Conservation (phyloP, 176 grass and related monocot species). For the Cenchrus purpureus region DNA sequence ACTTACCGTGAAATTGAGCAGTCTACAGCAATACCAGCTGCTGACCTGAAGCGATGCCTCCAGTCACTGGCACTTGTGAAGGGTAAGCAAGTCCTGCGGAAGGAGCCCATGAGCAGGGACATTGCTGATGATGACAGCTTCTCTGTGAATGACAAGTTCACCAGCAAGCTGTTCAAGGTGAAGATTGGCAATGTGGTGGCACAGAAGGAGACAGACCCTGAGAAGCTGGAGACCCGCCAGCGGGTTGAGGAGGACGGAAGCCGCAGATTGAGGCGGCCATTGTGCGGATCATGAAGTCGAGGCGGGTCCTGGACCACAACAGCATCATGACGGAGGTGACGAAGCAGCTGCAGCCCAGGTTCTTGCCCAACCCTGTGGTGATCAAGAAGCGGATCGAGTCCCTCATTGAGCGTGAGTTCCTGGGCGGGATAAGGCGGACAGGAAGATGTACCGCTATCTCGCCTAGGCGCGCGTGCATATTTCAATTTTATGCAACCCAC, state of each 20-base stretch:
- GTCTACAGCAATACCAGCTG: constrained; percentile 63
- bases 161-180: constrained; percentile 84
- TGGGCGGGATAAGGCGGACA: constrained; percentile 79
- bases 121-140: constrained; percentile 79
- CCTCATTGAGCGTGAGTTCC: constrained; percentile 77
- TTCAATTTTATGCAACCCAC: background rate
- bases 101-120: constrained; percentile 91
- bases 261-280: constrained; percentile 72
- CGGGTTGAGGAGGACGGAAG: constrained; percentile 76
- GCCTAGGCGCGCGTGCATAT: constrained; percentile 31
- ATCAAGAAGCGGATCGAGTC: constrained; percentile 89
- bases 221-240: constrained; percentile 81
- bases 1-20: constrained; percentile 78
- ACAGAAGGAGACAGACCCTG: constrained; percentile 74
- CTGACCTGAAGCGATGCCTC: constrained; percentile 78
- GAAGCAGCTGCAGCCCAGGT: constrained; percentile 70
- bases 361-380: constrained; percentile 79
- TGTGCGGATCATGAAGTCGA: constrained; percentile 75
- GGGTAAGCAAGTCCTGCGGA: constrained; percentile 82
- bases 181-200: constrained; percentile 75
- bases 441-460: constrained; percentile 82
- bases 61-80: constrained; percentile 81
- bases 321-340: constrained; percentile 72
- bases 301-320: constrained; percentile 69
- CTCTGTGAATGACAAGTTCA: constrained; percentile 78